Evolutionary conservation across 176 grass and related monocot species (phyloP), one percentile per base, ranked within the genome.

Genomic region (Bothriochloa decipiens): DNA sequence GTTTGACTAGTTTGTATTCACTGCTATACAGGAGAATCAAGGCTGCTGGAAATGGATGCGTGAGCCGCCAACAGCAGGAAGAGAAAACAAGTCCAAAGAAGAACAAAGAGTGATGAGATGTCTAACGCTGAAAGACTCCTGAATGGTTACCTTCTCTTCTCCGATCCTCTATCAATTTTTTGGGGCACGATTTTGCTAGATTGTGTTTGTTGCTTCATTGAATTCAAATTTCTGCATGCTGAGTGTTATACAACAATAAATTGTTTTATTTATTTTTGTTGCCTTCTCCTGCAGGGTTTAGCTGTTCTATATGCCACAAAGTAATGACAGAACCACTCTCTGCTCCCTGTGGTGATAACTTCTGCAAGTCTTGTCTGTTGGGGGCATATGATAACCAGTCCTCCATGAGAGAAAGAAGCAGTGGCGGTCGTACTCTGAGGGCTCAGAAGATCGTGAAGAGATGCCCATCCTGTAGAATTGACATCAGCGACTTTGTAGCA

Each of bases 331-430:
- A 89, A 37, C 96, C 96, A 4, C 81, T 99, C 20, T 92, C 89
- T 14, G 95, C 93, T 89, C 91, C 96, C 5, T 99, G 96, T 28
- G 96, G 73, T 43, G 91, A 99, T 42, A 99, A 94, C 74, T 99
- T 96, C 60, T 97, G 95, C 80, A 92, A 97, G 67, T n/a, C 79
- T 7, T 97, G 95, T 53, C 84, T 97, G 88, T 18, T 97, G 45
- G 92, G 80, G 16, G 67, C 74, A 61, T 97, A 86, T 88, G 83
- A 53, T 20, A 68, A 72, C 28, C 75, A 90, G 67, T 89, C 86
- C 8, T 92, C 89, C 26, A 68, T 91, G 47, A 91, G 92, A 42
- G 95, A 97, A 57, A 94, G 95, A 82, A 92, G 83, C 25, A 70
- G 77, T 25, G 86, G 90, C 10, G 95, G 95, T 15, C 90, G 90